These are phyloP conservation scores for Suhomyces taliae DNA, from an alignment of 1,139 yeast genomes.

Conservation along the genomic window DNA sequence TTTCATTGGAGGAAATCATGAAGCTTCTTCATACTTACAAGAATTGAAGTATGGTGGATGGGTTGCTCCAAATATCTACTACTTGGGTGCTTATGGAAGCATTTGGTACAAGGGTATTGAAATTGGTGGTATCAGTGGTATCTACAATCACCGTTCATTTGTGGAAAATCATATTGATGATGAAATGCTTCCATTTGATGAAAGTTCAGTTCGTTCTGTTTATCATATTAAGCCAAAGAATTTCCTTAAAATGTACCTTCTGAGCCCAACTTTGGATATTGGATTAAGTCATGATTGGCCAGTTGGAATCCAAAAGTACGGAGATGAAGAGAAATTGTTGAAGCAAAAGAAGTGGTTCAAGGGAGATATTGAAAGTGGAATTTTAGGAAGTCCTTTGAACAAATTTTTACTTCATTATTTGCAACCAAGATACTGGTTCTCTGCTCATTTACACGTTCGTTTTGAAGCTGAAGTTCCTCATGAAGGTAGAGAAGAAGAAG, in stretches of 20 bases:
- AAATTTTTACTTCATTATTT: slow-evolving; percentile 52
- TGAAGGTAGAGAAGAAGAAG: neutral
- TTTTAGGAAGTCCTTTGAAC: slow-evolving; percentile 77
- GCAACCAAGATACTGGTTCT: slow-evolving; percentile 75
- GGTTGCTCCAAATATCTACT: slow-evolving; percentile 91
- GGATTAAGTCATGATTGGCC: slow-evolving; percentile 96
- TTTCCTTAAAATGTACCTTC: slow-evolving; percentile 52
- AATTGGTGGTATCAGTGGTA: slow-evolving; percentile 85
- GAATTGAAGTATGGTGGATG: slow-evolving; percentile 88
- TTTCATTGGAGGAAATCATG: slow-evolving; percentile 96
- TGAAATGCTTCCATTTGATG: slow-evolving; percentile 52
- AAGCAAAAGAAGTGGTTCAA: slow-evolving; percentile 65
- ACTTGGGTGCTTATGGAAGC: slow-evolving; percentile 75
- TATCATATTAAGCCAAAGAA: slow-evolving; percentile 77
- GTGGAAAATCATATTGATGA: slow-evolving; percentile 14
- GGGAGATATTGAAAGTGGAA: slow-evolving; percentile 57
- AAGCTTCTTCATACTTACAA: slow-evolving; percentile 73
- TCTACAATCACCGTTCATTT: slow-evolving; percentile 54
- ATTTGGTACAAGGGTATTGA: slow-evolving; percentile 72
- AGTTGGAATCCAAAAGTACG: slow-evolving; percentile 66
- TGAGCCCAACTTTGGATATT: slow-evolving; percentile 42
- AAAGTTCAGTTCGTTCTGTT: slow-evolving; percentile 49
- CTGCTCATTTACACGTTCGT: slow-evolving; percentile 84
- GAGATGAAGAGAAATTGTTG: slow-evolving; percentile 52
- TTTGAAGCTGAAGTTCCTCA: slow-evolving; percentile 54